phyloP scores from a whole-genome alignment of 768 basidiomycete genomes.

The Collybia mongolica region DNA sequence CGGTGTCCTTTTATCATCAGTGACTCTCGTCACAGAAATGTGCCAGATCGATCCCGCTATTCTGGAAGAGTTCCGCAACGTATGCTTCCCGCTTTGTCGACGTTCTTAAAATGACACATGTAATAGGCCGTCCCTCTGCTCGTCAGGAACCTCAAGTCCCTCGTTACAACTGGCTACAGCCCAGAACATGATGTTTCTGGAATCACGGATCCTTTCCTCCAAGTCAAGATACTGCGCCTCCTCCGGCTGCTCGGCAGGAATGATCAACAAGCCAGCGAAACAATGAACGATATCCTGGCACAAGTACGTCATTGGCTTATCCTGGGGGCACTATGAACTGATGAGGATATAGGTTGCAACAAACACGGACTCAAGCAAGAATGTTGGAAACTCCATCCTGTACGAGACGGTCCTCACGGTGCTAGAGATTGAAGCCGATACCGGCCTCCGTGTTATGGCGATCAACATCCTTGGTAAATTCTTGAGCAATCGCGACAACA shows the following conservation, averaged over 20 bases:
- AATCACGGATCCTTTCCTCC: constrained; percentile 95
- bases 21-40: constrained; percentile 95
- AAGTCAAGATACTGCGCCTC: constrained; percentile 89
- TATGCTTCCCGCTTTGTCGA: constrained; percentile 32
- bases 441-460: constrained; percentile 95
- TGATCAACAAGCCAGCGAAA: constrained; percentile 85
- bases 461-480: constrained; percentile 99
- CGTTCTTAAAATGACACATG: constrained; percentile 5
- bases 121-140: constrained; percentile 85
- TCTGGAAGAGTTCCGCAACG: constrained; percentile 88
- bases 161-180: constrained; percentile 95
- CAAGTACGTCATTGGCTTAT: constrained; percentile 51
- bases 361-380: constrained; percentile 96
- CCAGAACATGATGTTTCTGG: constrained; percentile 99
- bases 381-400: constrained; percentile 96
- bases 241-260: constrained; percentile 86
- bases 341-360: constrained; percentile 77
- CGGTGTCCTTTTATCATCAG: constrained; percentile 91
- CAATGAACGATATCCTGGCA: constrained; percentile 98
- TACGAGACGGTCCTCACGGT: constrained; percentile 98
- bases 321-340: neutral
- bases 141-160: constrained; percentile 91
- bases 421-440: constrained; percentile 96
- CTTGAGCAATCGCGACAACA: constrained; percentile 96
- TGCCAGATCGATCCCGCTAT: constrained; percentile 73